These are phyloP conservation scores for Termitomyces sp. DNA, from an alignment of 768 basidiomycete species.

Conservation along the genomic window DNA sequence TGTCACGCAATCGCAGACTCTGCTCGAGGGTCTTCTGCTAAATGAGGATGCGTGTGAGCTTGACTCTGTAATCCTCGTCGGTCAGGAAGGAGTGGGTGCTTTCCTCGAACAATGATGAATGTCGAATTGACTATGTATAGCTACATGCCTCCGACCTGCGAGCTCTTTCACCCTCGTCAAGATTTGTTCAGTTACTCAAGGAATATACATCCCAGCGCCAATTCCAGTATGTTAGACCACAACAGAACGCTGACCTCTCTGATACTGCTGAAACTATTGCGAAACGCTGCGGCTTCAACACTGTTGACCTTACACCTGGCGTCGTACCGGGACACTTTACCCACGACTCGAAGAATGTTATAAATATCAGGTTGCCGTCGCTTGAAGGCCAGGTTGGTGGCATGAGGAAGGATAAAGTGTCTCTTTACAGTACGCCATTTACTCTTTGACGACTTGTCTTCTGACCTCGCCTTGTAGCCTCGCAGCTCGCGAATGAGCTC, in stretches of 20 bases:
- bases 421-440: constrained; percentile 47
- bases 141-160: constrained; percentile 77
- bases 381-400: constrained; percentile 33
- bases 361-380: constrained; percentile 54
- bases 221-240: constrained; percentile 52
- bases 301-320: constrained; percentile 39
- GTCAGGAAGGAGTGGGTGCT: constrained; percentile 67
- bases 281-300: constrained; percentile 48
- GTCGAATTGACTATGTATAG: constrained; percentile 20
- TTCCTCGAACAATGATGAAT: background rate
- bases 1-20: constrained; percentile 24
- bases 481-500: constrained; percentile 45
- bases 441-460: constrained; percentile 7
- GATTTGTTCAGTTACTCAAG: constrained; percentile 43
- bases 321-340: constrained; percentile 26
- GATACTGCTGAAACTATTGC: constrained; percentile 42
- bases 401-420: constrained; percentile 44
- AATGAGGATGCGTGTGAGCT: constrained; percentile 52
- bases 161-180: constrained; percentile 46
- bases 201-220: constrained; percentile 54
- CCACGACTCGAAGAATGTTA: constrained; percentile 45
- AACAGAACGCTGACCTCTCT: constrained; percentile 22
- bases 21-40: constrained; percentile 42
- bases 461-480: constrained; percentile 28
- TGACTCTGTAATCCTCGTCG: constrained; percentile 63